A percentile compares a stretch with the other conserved stretches of the same genome.
Evolutionary conservation across 2,329 filamentous ascomycete genomes (phyloP).

Genomic region (Venturia effusa): DNA sequence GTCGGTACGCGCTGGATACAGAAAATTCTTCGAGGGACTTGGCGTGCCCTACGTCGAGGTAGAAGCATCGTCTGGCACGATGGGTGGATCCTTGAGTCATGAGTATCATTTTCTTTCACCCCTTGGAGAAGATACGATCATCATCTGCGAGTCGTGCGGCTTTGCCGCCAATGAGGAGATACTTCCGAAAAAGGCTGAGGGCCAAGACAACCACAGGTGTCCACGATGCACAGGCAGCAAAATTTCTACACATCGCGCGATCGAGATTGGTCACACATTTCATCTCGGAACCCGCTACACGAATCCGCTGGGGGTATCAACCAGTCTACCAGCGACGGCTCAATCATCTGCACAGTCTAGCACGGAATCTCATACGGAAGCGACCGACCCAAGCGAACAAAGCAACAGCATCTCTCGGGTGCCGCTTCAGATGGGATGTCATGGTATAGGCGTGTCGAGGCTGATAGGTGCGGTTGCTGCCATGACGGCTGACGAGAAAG

Average conservation of each 20-base stretch:
- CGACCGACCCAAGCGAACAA: neutral
- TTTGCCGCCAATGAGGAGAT: constrained; percentile 84
- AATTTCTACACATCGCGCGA: constrained; percentile 58
- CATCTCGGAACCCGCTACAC: constrained; percentile 86
- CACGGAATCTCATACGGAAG: neutral
- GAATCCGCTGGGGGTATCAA: constrained; percentile 54
- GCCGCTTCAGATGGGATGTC: constrained; percentile 85
- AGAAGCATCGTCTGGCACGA: constrained; percentile 87
- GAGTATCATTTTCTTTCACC: constrained; percentile 80
- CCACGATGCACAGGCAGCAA: constrained; percentile 54
- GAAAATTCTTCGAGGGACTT: constrained; percentile 67
- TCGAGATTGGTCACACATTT: constrained; percentile 93
- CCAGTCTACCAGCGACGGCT: constrained; percentile 35
- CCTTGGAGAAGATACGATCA: constrained; percentile 76
- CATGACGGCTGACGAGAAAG: constrained; percentile 56
- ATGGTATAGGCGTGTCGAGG: constrained; percentile 87
- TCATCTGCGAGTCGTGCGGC: constrained; percentile 61
- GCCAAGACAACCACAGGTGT: constrained; percentile 59
- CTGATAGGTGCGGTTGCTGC: constrained; percentile 81
- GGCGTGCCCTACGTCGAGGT: constrained; percentile 77
- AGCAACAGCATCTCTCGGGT: constrained; percentile 27
- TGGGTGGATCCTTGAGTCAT: constrained; percentile 87
- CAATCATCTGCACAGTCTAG: constrained; percentile 12
- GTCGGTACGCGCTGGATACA: constrained; percentile 63
- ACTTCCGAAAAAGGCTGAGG: constrained; percentile 37